Percentiles rank a stretch among this genome's conserved stretches.
These are phyloP conservation scores for Apiospora malaysiana DNA, from an alignment of 2,329 filamentous ascomycete genomes.

Conservation along the genomic window DNA sequence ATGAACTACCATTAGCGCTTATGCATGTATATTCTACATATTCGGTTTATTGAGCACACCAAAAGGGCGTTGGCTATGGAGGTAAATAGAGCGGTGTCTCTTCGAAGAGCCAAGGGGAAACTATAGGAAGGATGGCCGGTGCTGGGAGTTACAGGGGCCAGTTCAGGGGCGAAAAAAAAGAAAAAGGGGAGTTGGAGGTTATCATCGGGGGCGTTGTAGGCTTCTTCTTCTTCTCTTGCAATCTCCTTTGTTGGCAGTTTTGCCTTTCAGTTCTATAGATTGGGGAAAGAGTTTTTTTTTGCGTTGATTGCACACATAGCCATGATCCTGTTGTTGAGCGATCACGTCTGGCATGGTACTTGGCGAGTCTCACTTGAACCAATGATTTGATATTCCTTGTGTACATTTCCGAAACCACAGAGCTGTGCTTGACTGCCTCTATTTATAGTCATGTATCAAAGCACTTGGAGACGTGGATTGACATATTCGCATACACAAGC, in stretches of 20 bases:
- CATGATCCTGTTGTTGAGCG: background rate
- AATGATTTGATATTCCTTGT: background rate
- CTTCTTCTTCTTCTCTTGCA: background rate
- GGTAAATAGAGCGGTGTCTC: background rate
- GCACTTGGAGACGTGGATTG: background rate
- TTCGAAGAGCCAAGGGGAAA: background rate
- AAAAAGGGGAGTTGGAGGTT: background rate
- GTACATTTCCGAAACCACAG: background rate
- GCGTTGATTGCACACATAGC: background rate
- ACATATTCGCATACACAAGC: background rate
- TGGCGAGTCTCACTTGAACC: background rate
- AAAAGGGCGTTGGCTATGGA: background rate
- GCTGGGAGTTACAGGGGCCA: constrained; percentile 1
- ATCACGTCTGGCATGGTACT: background rate
- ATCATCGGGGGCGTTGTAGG: background rate
- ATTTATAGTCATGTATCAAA: too few relatives aligned
- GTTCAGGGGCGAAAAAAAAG: background rate
- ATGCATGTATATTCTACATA: background rate
- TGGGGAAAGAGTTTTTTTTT: background rate
- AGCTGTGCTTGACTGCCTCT: background rate
- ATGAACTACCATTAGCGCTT: background rate
- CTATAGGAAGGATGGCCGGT: background rate
- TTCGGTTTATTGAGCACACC: background rate
- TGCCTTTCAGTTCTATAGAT: background rate
- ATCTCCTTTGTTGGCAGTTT: background rate